Base-by-base conservation (phyloP, 2,329 filamentous ascomycete species). In the Cadophora sp. region DNA sequence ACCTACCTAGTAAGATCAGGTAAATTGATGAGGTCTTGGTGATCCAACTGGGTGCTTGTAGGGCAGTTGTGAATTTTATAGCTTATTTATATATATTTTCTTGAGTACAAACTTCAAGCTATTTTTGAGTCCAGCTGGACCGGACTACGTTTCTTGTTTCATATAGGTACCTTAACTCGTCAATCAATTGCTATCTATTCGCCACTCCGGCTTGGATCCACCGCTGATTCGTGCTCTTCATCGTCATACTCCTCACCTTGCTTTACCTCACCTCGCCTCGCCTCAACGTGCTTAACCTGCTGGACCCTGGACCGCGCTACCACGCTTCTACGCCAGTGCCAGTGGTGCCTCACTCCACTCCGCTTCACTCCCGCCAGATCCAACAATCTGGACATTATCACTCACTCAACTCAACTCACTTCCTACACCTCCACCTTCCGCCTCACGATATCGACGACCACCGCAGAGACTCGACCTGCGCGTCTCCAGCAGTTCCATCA, bases 371-470 rank as follows among this genome's bases (percentile, higher is more conserved):
- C 51, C 27, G 27, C 24, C 27, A 33, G 53, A 22, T 20, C n/a
- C 51, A 55, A 36, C 53, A 36, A 30, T 30, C 27, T 30, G 27
- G 6, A 30, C 27, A 30, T 30, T 6, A 30, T 6, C 27, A 30
- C n/a, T n/a, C n/a, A n/a, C n/a, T n/a, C n/a, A n/a, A n/a, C n/a
- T n/a, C n/a, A n/a, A n/a, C n/a, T n/a, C n/a, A n/a, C 55, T 53
- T 59, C n/a, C 66, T 41, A 33, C 58, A 70, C 63, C 65, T 60
- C 58, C 56, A 39, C 20, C 18, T 20, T 27, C 48, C 24, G 61
- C 63, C 9, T 36, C 65, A 59, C 73, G 71, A 74, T 72, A 73
- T 71, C 72, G 62, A 67, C 70, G 43, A 73, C 71, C 58, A 69
- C 47, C 22, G n/a, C 48, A 43, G 36, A 65, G 48, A 65, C 36